These are phyloP conservation scores for Paxillus involutus DNA, from an alignment of 768 basidiomycete genomes.

Conservation along the genomic window DNA sequence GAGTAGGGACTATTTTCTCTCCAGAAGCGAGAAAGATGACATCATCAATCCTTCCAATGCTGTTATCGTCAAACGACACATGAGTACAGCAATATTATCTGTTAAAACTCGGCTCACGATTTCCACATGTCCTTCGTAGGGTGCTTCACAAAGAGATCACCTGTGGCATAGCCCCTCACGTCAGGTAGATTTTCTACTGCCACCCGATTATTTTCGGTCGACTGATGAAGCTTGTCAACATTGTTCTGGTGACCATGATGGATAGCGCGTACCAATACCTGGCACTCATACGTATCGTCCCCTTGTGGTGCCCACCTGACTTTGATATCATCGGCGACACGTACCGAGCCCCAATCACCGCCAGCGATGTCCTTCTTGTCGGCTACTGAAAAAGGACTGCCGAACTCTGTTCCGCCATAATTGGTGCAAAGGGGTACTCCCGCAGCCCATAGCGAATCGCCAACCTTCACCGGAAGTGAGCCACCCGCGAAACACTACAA, in stretches of 20 bases:
- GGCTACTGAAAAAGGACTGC: slow-evolving; percentile 7
- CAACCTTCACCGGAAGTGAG: slow-evolving; percentile 26
- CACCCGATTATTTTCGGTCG: not conserved
- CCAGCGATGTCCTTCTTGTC: slow-evolving; percentile 24
- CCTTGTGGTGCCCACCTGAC: slow-evolving; percentile 33
- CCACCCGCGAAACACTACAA: slow-evolving; percentile 34
- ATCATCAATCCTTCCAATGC: slow-evolving; percentile 33
- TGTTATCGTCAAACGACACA: not conserved
- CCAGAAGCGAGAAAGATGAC: slow-evolving; percentile 22
- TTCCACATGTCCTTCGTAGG: slow-evolving; percentile 36
- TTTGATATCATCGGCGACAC: slow-evolving; percentile 13
- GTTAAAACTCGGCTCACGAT: slow-evolving; percentile 9
- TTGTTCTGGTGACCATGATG: too few species aligned
- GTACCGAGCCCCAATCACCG: slow-evolving; percentile 17
- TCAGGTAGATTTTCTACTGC: slow-evolving; percentile 3
- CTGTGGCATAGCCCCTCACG: slow-evolving; percentile 29
- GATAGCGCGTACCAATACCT: slow-evolving; percentile 40
- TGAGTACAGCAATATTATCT: too few species aligned
- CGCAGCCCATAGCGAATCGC: slow-evolving; percentile 22
- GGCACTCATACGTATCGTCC: slow-evolving; percentile 33
- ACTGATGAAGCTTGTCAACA: not conserved
- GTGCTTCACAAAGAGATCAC: slow-evolving; percentile 38
- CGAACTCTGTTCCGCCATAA: slow-evolving; percentile 32
- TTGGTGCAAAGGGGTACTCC: slow-evolving; percentile 27
- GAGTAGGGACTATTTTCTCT: not conserved